phyloP scores from a whole-genome alignment of 202 grass and related monocot genomes.

The Zizania palustris region DNA sequence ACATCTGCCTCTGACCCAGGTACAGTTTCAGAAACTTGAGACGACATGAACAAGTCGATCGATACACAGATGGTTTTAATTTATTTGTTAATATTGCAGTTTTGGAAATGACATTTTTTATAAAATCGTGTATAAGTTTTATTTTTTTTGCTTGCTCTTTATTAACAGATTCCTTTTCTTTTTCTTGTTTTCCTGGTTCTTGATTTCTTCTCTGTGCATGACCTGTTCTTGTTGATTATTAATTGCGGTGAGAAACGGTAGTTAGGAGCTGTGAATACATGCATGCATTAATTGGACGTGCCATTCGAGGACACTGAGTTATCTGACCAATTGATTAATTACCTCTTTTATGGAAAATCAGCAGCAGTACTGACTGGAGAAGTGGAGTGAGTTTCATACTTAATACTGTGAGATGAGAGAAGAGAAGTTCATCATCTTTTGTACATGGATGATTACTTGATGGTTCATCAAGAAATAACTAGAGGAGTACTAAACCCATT shows the following conservation, averaged over 20 bases:
- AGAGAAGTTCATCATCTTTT: neutral
- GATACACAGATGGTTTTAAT: too few species aligned
- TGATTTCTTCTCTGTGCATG: slow-evolving; percentile 7
- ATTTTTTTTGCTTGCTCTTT: neutral
- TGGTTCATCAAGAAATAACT: neutral
- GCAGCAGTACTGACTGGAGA: slow-evolving; percentile 9
- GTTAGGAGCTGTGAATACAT: slow-evolving; percentile 21
- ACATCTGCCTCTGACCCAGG: slow-evolving; percentile 63
- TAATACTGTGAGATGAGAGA: neutral
- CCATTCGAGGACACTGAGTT: slow-evolving; percentile 29
- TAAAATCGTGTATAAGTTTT: neutral
- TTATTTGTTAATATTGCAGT: neutral
- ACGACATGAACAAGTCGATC: neutral
- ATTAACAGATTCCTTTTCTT: neutral
- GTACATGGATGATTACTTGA: neutral
- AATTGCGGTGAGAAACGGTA: slow-evolving; percentile 20
- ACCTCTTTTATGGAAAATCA: slow-evolving; percentile 30
- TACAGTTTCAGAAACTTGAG: slow-evolving; percentile 8
- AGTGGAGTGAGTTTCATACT: neutral
- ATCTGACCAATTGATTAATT: slow-evolving; percentile 30
- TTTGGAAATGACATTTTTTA: neutral
- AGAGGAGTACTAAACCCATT: too few species aligned
- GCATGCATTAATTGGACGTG: slow-evolving; percentile 35
- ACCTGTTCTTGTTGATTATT: neutral
- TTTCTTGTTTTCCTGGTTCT: neutral